phyloP scores from a whole-genome alignment of 495 filamentous ascomycete genomes.

The Penicillium psychrofluorescens region DNA sequence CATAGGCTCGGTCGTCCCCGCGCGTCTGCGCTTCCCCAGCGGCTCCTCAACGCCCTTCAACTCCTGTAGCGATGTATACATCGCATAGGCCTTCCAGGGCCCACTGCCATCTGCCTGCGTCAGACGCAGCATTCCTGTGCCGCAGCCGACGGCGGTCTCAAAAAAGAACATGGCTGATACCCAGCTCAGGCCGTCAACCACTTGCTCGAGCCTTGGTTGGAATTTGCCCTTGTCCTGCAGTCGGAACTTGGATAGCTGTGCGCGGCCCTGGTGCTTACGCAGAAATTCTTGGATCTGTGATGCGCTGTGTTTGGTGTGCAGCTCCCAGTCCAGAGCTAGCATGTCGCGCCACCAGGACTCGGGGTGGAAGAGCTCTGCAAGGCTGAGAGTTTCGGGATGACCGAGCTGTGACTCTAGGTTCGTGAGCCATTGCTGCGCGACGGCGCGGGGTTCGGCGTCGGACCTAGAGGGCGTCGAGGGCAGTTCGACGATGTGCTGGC shows the following conservation, averaged over 20 bases:
- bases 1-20: conserved; percentile 53
- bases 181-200: conserved; percentile 39
- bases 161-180: conserved; percentile 47
- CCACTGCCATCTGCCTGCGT: conserved; percentile 37
- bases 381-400: conserved; percentile 6
- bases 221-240: conserved; percentile 38
- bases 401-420: conserved; percentile 17
- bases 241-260: conserved; percentile 22
- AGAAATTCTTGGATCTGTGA: conserved; percentile 44
- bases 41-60: conserved; percentile 47
- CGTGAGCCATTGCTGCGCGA: conserved; percentile 34
- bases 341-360: conserved; percentile 61
- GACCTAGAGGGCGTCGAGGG: conserved; percentile 14
- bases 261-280: conserved; percentile 23
- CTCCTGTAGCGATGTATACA: conserved; percentile 53
- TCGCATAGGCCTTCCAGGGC: conserved; percentile 57
- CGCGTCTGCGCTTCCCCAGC: conserved; percentile 32
- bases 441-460: conserved; percentile 14
- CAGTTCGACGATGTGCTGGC: conserved; percentile 26
- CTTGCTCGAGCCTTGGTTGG: conserved; percentile 30
- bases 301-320: conserved; percentile 45
- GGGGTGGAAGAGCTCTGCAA: conserved; percentile 39
- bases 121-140: conserved; percentile 50
- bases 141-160: conserved; percentile 45
- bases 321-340: conserved; percentile 51